Evolutionary conservation across 2,329 filamentous ascomycete genomes (phyloP), one percentile per base, ranked within the genome.

Genomic region (Mariannaea sp.): DNA sequence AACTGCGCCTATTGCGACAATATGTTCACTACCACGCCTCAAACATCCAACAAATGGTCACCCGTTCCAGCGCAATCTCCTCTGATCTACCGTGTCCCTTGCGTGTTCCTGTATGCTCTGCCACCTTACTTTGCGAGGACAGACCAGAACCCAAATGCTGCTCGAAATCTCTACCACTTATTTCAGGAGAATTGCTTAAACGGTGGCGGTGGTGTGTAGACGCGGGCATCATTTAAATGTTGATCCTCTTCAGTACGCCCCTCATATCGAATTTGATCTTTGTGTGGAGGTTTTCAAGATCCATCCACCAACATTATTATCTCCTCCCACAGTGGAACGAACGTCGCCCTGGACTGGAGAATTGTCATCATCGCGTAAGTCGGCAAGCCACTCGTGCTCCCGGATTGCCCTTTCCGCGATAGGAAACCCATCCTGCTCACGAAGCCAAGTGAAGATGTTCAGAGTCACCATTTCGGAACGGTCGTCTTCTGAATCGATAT

Each of bases 401-500:
- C 62, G 59, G 44, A 70, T 66, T 27, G 39, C 62, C 29, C 60
- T 62, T 46, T 69, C 66, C 1, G 59, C 62, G 12, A 70, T 54
- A 9, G 66, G 65, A 54, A 68, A 70, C 2, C 66, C 64, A 10
- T 63, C 61, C 3, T 63, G 47, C 22, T 58, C 62, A 22, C 64
- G 64, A 10, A 70, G 62, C 62, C 64, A 69, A 20, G 58, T 64
- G 27, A 69, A 69, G 35, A 68, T 60, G 24, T 69, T 68, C 14
- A 59, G 56, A 3, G 62, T 69, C 7, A 65, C 61, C 57, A 62
- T 61, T 59, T 65, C 53, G 0, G 59, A 59, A 1, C 13, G 49
- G 4, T 57, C 53, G 1, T 60, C 48, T 14, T 60, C 58, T 0
- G 30, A 55, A 3, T 62, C 58, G n/a, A 47, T 40, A 0, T 50